phyloP scores from a whole-genome alignment of 179 eudicot genomes.

The Vitellaria paradoxa region DNA sequence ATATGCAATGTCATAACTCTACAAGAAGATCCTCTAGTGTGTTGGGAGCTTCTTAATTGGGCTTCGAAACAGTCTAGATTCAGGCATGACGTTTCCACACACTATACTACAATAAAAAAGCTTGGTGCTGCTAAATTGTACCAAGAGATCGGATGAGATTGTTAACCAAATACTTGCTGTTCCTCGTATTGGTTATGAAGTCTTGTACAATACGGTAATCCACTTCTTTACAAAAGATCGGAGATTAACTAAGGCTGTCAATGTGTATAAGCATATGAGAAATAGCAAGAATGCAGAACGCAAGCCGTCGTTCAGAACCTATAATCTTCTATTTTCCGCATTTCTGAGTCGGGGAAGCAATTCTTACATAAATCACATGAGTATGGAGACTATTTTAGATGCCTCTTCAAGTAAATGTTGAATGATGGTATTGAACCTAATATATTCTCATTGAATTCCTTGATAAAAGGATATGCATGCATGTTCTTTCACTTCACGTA shows the following conservation, averaged over 20 bases:
- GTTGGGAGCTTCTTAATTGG: constrained; percentile 72
- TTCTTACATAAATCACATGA: constrained; percentile 66
- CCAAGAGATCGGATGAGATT: constrained; percentile 68
- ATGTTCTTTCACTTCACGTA: constrained; percentile 75
- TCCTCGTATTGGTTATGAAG: constrained; percentile 64
- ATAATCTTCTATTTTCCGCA: constrained; percentile 72
- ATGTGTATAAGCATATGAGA: constrained; percentile 70
- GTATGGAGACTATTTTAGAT: constrained; percentile 69
- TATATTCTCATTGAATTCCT: constrained; percentile 61
- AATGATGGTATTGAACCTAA: constrained; percentile 78
- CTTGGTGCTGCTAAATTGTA: constrained; percentile 75
- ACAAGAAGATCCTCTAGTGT: constrained; percentile 65
- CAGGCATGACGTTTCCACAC: constrained; percentile 53
- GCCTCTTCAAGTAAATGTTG: constrained; percentile 75
- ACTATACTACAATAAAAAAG: constrained; percentile 58
- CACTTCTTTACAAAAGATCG: constrained; percentile 69
- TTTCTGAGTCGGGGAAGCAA: constrained; percentile 67
- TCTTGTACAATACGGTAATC: constrained; percentile 64
- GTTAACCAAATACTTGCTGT: constrained; percentile 65
- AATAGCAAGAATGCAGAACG: constrained; percentile 39
- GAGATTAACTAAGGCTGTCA: constrained; percentile 67
- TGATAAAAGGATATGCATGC: constrained; percentile 91
- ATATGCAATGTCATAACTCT: too few species aligned
- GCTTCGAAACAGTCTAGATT: constrained; percentile 66
- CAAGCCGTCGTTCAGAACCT: constrained; percentile 69